These are phyloP conservation scores for Vigna mungo DNA, from an alignment of 306 rosid genomes.

Conservation along the genomic window DNA sequence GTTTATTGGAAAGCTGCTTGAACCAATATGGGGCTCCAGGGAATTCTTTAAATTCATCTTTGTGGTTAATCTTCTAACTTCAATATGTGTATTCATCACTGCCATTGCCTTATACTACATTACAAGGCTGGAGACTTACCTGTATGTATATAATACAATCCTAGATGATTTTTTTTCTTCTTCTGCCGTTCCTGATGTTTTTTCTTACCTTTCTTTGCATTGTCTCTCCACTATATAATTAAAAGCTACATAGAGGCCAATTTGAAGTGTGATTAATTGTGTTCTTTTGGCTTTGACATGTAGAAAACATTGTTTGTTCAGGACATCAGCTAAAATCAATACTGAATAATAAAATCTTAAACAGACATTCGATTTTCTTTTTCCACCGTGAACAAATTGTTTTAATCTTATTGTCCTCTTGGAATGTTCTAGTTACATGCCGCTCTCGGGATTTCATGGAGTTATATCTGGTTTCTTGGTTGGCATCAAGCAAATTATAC, in stretches of 20 bases:
- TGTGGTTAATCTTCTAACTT: constrained; percentile 80
- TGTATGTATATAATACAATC: constrained; percentile 65
- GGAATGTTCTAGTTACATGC: constrained; percentile 64
- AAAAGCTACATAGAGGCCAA: not conserved
- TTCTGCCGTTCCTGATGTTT: constrained; percentile 32
- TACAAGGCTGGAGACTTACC: constrained; percentile 72
- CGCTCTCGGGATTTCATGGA: constrained; percentile 87
- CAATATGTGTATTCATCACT: constrained; percentile 73
- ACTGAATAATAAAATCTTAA: constrained; percentile 4
- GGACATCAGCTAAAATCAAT: constrained; percentile 1
- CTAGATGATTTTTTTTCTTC: constrained; percentile 18
- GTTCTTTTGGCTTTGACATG: constrained; percentile 11
- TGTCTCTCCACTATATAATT: constrained; percentile 6
- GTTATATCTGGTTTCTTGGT: constrained; percentile 86
- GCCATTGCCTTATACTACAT: constrained; percentile 87
- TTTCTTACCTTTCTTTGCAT: constrained; percentile 13
- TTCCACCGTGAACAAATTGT: constrained; percentile 8
- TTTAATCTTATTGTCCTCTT: constrained; percentile 9
- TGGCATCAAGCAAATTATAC: constrained; percentile 89
- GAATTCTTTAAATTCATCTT: constrained; percentile 91
- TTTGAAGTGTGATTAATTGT: constrained; percentile 18
- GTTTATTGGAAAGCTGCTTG: constrained; percentile 85
- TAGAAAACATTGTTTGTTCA: constrained; percentile 26
- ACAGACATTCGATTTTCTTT: not conserved
- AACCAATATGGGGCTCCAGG: constrained; percentile 90